Base-by-base conservation (phyloP, 2,329 filamentous ascomycete genomes). In the Ascochyta lentis region DNA sequence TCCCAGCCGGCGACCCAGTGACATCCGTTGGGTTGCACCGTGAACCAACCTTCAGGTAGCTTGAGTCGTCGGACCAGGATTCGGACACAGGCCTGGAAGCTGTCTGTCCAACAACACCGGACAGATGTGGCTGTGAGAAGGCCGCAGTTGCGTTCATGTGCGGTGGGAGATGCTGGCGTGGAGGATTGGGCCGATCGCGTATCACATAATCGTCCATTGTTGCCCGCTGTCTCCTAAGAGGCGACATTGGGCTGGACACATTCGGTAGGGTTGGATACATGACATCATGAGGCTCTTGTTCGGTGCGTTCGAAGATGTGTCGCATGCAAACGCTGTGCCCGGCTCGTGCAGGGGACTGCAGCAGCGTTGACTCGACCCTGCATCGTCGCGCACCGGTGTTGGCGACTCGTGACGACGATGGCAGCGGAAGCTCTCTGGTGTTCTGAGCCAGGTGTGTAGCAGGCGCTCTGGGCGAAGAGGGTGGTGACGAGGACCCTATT, bases 51-150 rank as follows among this genome's bases (percentile, higher is more conserved):
- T 58, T 47, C 8, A 72, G 50, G 26, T 71, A 69, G 22, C 63
- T 59, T 0, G 68, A 71, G 34, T 71, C 67, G 24, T 65, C 66
- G 2, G 67, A 71, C 70, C 70, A 73, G 0, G 67, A 67, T 16
- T 56, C 65, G 4, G 65, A 69, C 10, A 49, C 59, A 9, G 26
- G 24, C 27, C 13, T 15, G n/a, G n/a, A 40, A 12, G 19, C 10
- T 29, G 39, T 10, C 23, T 8, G 12, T 35, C 13, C 22, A 22
- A 10, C 10, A 7, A 22, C n/a, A 19, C 24, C 16, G 5, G 15
- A 24, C 42, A 5, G 12, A 2, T 6, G 4, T 10, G 39, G 6
- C 12, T 27, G 23, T 6, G 23, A 10, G 12, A n/a, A 16, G 3
- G 6, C 24, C 4, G 16, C 13, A 10, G 10, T 16, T 26, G 22